A percentile compares a stretch with the other conserved stretches of the same genome.
These are phyloP conservation scores for Ophiognomonia clavigignenti-juglandacearum DNA, from an alignment of 2,329 filamentous ascomycete genomes.

Conservation along the genomic window DNA sequence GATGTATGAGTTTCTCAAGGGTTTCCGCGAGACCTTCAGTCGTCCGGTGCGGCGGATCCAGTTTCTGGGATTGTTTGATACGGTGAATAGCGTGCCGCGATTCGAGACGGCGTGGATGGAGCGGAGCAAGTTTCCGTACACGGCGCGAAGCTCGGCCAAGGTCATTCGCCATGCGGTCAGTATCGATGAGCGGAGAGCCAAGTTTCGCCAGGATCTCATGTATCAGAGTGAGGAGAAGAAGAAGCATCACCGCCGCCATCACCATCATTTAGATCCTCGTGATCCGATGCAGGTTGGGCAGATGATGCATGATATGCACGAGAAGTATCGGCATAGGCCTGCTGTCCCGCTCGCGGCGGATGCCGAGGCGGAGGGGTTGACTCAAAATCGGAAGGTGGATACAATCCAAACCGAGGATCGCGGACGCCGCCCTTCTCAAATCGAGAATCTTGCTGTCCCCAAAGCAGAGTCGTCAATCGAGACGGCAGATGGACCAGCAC, in stretches of 20 bases:
- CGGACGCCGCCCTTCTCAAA: slow-evolving; percentile 12
- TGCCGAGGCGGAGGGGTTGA: neutral
- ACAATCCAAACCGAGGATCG: neutral
- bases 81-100: slow-evolving; percentile 72
- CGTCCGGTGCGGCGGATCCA: slow-evolving; percentile 68
- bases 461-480: neutral
- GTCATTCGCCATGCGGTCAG: slow-evolving; percentile 66
- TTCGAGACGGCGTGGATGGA: slow-evolving; percentile 78
- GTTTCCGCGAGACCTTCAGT: slow-evolving; percentile 76
- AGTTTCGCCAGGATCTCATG: slow-evolving; percentile 67
- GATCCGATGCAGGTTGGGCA: slow-evolving; percentile 5
- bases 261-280: slow-evolving; percentile 10
- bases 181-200: slow-evolving; percentile 66
- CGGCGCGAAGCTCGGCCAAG: slow-evolving; percentile 50
- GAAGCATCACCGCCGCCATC: slow-evolving; percentile 16
- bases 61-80: slow-evolving; percentile 78
- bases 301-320: slow-evolving; percentile 23
- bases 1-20: slow-evolving; percentile 71
- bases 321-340: slow-evolving; percentile 30
- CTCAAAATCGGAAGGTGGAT: neutral
- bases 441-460: slow-evolving; percentile 4
- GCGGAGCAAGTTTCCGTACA: slow-evolving; percentile 70
- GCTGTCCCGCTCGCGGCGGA: no score
- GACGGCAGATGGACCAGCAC: slow-evolving; percentile 25
- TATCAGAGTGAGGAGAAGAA: slow-evolving; percentile 38